Evolutionary conservation across 441 rosid species (phyloP).

Genomic region (Omphalea diandra): DNA sequence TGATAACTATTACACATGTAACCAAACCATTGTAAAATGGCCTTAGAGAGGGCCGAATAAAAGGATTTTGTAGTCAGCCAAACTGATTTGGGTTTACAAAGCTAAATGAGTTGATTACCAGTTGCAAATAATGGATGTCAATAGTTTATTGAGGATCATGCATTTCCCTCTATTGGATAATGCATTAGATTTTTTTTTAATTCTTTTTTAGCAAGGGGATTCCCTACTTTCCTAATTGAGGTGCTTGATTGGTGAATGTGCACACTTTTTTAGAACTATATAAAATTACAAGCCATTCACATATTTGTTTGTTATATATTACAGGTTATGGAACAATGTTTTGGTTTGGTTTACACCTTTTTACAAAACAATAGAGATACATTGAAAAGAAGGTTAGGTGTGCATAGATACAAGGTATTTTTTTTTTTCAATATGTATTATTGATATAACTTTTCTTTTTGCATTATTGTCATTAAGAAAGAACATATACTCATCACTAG

Average conservation of each 20-base stretch:
- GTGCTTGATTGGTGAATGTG: background rate
- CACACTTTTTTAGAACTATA: background rate
- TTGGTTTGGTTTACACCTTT: constrained; percentile 91
- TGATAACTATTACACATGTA: background rate
- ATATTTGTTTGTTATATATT: constrained; percentile 21
- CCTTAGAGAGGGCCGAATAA: background rate
- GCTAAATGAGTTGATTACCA: background rate
- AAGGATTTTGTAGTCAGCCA: background rate
- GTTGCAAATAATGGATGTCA: background rate
- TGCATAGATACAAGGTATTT: constrained; percentile 91
- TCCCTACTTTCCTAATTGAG: background rate
- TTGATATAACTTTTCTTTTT: background rate
- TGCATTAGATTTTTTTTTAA: too few relatives aligned
- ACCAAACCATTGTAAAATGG: background rate
- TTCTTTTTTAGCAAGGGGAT: background rate
- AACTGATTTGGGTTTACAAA: background rate
- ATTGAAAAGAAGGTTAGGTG: constrained; percentile 84
- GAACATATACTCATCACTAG: background rate
- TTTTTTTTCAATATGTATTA: constrained; percentile 4
- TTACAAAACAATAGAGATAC: constrained; percentile 82
- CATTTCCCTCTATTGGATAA: background rate
- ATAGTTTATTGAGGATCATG: background rate
- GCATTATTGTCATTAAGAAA: background rate
- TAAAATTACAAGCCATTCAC: background rate
- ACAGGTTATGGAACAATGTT: constrained; percentile 99